Evolutionary conservation across 495 filamentous ascomycete species (phyloP).

Genomic region (Astrothelium subdiscretum): DNA sequence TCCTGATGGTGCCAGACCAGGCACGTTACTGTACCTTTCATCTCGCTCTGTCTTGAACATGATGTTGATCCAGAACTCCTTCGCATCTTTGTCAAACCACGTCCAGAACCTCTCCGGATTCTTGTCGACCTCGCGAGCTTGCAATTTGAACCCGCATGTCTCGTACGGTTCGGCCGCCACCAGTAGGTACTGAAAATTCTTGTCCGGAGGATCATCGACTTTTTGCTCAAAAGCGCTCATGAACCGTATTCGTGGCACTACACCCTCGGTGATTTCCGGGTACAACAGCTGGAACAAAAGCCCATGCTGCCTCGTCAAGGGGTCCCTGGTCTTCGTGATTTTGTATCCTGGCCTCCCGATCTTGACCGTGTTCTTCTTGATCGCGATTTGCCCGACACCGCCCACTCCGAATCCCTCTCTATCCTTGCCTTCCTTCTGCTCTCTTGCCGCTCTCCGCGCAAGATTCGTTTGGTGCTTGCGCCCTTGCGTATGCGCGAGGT

Average conservation of each 20-base stretch:
- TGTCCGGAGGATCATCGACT: constrained; percentile 88
- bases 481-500: constrained; percentile 96
- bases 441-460: constrained; percentile 85
- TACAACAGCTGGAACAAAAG: constrained; percentile 92
- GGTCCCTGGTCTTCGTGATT: constrained; percentile 90
- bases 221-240: constrained; percentile 98
- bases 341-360: constrained; percentile 96
- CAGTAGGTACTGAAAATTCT: constrained; percentile 85
- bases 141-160: constrained; percentile 91
- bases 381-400: constrained; percentile 56
- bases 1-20: constrained; percentile 60
- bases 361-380: constrained; percentile 85
- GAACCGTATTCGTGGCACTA: constrained; percentile 75
- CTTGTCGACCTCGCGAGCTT: constrained; percentile 87
- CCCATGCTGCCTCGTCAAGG: constrained; percentile 77
- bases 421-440: constrained; percentile 78
- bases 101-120: constrained; percentile 78
- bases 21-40: constrained; percentile 88
- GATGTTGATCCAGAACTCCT: constrained; percentile 98
- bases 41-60: constrained; percentile 98
- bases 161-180: constrained; percentile 97
- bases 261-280: constrained; percentile 72
- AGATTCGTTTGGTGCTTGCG: constrained; percentile 99
- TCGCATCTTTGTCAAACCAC: constrained; percentile 91
- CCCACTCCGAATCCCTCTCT: constrained; percentile 41